A percentile compares a stretch with the other conserved stretches of the same genome.
These are phyloP conservation scores for Mycena haematopus DNA, from an alignment of 768 basidiomycete species.

Conservation along the genomic window DNA sequence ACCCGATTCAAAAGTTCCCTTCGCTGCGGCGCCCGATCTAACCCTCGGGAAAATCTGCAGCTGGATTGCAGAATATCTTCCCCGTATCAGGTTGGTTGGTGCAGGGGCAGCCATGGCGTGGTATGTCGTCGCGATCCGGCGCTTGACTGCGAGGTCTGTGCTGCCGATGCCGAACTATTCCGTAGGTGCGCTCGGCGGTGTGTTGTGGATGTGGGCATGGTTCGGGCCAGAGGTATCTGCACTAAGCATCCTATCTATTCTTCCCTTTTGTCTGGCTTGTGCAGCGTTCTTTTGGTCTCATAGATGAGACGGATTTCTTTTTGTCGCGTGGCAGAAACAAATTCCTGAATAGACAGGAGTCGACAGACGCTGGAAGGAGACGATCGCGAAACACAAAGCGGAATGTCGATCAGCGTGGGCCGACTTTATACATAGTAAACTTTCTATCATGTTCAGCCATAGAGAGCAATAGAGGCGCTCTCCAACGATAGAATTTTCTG, in stretches of 20 bases:
- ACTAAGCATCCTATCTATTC: not conserved
- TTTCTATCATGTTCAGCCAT: too few relatives aligned
- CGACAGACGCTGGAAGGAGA: too few relatives aligned
- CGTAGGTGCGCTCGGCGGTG: constrained; percentile 43
- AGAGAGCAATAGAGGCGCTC: too few relatives aligned
- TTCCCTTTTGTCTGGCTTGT: not conserved
- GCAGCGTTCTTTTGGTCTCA: not conserved
- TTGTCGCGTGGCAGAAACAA: too few relatives aligned
- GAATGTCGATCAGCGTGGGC: too few relatives aligned
- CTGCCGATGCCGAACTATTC: constrained; percentile 32
- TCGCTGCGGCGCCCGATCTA: constrained; percentile 47
- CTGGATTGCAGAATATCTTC: constrained; percentile 39
- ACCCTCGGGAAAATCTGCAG: constrained; percentile 31
- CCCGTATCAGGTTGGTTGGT: constrained; percentile 65
- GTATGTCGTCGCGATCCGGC: constrained; percentile 68
- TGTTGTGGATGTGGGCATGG: constrained; percentile 60
- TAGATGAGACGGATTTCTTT: too few relatives aligned
- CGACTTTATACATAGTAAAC: too few relatives aligned
- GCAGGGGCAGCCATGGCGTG: constrained; percentile 69
- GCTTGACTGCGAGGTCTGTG: constrained; percentile 42
- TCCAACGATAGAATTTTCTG: too few relatives aligned
- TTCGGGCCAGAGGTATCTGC: constrained; percentile 14
- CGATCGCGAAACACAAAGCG: too few relatives aligned
- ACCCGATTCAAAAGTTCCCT: constrained; percentile 39
- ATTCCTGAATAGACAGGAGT: too few relatives aligned